Evolutionary conservation across 805 yeast genomes (phyloP).

Genomic region (Saturnispora sanitii): DNA sequence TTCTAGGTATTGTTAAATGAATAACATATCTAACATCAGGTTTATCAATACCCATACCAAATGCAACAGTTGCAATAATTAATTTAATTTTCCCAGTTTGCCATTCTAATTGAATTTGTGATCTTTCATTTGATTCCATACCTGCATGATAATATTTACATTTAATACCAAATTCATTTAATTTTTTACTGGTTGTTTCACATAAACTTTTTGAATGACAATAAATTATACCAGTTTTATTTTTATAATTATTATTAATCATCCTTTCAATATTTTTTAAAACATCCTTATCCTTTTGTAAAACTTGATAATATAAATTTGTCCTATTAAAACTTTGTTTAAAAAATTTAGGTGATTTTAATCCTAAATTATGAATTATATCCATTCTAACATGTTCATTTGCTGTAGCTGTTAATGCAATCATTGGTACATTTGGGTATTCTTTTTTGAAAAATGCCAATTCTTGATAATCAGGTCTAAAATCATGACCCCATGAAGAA

Average conservation of each 20-base stretch:
- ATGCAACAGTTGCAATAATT: conserved; percentile 95
- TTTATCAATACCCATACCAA: conserved; percentile 98
- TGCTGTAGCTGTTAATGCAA: conserved; percentile 97
- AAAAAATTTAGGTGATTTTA: conserved; percentile 51
- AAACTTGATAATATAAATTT: conserved; percentile 71
- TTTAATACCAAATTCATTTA: conserved; percentile 50
- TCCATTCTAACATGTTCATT: conserved; percentile 83
- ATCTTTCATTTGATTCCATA: conserved; percentile 70
- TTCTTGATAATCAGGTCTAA: conserved; percentile 89
- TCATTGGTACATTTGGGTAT: conserved; percentile 76
- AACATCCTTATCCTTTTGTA: conserved; percentile 49
- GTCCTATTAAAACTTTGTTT: conserved; percentile 90
- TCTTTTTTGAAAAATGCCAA: conserved; percentile 60
- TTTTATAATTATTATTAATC: conserved; percentile 39
- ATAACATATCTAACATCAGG: conserved; percentile 89
- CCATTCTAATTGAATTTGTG: conserved; percentile 70
- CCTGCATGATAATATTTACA: conserved; percentile 89
- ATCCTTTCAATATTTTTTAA: conserved; percentile 51
- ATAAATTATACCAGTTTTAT: conserved; percentile 79
- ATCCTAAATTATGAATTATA: conserved; percentile 65
- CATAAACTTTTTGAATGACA: conserved; percentile 87
- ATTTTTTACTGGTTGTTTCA: conserved; percentile 62
- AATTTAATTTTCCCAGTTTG: conserved; percentile 62
- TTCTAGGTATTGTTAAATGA: conserved; percentile 81
- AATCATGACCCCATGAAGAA: conserved; percentile 98